Evolutionary conservation across 202 grass and related monocot species (phyloP).

Genomic region (Brachypodium distachyon): DNA sequence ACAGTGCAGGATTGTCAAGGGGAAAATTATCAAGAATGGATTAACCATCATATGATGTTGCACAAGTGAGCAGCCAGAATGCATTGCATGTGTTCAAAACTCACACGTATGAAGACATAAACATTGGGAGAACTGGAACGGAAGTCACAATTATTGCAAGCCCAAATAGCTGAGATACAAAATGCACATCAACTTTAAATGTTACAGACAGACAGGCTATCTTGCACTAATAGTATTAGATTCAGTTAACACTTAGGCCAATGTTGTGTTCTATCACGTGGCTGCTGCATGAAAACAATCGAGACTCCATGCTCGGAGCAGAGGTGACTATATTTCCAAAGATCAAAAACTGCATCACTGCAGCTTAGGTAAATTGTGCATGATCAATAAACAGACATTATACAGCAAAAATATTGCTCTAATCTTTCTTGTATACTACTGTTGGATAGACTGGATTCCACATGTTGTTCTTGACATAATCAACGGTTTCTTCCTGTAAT

Average conservation of each 20-base stretch:
- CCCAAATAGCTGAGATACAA: not conserved
- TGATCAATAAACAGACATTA: not conserved
- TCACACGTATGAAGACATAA: not conserved
- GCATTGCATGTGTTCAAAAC: not conserved
- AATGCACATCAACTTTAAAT: conserved; percentile 2
- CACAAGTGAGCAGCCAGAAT: not conserved
- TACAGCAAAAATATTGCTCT: conserved; percentile 10
- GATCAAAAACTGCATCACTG: not conserved
- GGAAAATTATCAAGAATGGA: not conserved
- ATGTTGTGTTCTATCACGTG: not conserved
- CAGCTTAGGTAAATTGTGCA: conserved; percentile 13
- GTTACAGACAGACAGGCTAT: not conserved
- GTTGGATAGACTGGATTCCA: conserved; percentile 88
- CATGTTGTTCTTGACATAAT: conserved; percentile 82
- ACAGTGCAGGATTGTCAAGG: not conserved
- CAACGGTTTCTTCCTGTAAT: conserved; percentile 66
- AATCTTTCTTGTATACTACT: conserved; percentile 85
- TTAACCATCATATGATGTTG: not conserved
- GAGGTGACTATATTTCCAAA: conserved; percentile 10
- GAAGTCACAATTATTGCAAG: not conserved
- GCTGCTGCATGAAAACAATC: conserved; percentile 6
- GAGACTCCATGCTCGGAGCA: not conserved
- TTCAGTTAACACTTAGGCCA: not conserved
- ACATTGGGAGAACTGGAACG: not conserved
- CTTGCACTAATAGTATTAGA: not conserved